phyloP scores from a whole-genome alignment of 805 yeast genomes.

The Cyberlindnera suaveolens region DNA sequence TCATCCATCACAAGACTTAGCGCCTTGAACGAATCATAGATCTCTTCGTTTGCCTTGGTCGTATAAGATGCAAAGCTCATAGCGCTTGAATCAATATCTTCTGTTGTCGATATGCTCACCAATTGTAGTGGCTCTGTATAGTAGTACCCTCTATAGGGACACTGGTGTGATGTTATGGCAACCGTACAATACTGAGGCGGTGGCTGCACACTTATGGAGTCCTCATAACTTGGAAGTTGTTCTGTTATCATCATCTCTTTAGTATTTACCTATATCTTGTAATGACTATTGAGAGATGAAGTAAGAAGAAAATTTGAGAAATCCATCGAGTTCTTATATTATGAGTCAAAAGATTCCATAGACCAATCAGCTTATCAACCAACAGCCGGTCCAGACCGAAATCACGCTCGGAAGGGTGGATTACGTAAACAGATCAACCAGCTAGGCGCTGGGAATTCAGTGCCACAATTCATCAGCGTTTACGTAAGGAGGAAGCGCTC shows the following conservation, averaged over 20 bases:
- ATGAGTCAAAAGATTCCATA: background rate
- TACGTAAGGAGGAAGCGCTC: too few species aligned
- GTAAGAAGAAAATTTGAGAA: too few species aligned
- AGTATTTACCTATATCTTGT: background rate
- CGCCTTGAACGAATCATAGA: conserved; percentile 9
- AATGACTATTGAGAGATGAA: background rate
- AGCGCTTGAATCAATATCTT: conserved; percentile 4
- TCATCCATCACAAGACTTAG: conserved; percentile 12
- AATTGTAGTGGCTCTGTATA: conserved; percentile 6
- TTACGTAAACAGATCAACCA: background rate
- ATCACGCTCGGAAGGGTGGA: background rate
- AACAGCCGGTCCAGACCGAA: background rate
- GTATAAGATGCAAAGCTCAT: conserved; percentile 10
- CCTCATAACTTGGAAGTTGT: conserved; percentile 16
- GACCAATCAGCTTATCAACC: conserved; percentile 2
- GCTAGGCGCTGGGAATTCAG: too few species aligned
- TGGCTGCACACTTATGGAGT: conserved; percentile 11
- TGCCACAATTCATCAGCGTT: too few species aligned
- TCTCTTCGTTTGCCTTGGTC: conserved; percentile 7
- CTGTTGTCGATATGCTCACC: background rate
- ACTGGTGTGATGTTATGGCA: conserved; percentile 8
- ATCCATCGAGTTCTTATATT: background rate
- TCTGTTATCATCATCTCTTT: background rate
- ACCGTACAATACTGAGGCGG: conserved; percentile 20
- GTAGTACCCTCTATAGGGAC: conserved; percentile 10